These are phyloP conservation scores for Teratosphaeria gauchensis DNA, from an alignment of 2,329 filamentous ascomycete species.

Conservation along the genomic window DNA sequence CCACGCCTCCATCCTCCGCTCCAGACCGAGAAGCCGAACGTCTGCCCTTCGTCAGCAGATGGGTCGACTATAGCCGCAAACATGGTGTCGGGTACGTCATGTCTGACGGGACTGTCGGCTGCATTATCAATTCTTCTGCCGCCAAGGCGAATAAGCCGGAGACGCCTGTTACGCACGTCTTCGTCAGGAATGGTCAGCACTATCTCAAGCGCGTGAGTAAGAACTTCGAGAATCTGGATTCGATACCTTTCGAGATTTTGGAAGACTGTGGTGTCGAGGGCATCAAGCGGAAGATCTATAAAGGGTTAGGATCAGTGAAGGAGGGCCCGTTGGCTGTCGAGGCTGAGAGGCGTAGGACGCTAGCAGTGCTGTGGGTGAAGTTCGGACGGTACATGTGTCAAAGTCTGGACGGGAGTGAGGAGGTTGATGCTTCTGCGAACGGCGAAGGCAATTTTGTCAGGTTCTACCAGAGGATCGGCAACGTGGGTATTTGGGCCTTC, in stretches of 20 bases:
- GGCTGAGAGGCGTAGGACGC: conserved; percentile 43
- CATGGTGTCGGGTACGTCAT: conserved; percentile 77
- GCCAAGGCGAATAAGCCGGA: conserved; percentile 11
- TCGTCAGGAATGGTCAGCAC: conserved; percentile 60
- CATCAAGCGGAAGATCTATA: conserved; percentile 49
- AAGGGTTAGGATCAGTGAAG: conserved; percentile 29
- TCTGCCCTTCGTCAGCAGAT: conserved; percentile 57
- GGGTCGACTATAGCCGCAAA: conserved; percentile 84
- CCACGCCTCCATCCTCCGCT: conserved; percentile 27
- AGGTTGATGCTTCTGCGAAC: conserved; percentile 28
- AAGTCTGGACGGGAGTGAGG: conserved; percentile 35
- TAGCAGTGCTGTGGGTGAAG: conserved; percentile 53
- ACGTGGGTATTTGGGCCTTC: conserved; percentile 74
- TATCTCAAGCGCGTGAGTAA: conserved; percentile 47
- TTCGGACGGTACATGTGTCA: conserved; percentile 61
- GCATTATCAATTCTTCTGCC: conserved; percentile 42
- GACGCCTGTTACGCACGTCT: conserved; percentile 60
- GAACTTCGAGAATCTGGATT: conserved; percentile 49
- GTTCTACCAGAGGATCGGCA: conserved; percentile 73
- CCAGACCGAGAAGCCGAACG: conserved; percentile 36
- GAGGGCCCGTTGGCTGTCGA: conserved; percentile 21
- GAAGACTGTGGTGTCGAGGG: conserved; percentile 60
- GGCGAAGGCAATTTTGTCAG: conserved; percentile 51
- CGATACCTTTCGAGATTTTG: conserved; percentile 56
- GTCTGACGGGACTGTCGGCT: conserved; percentile 71